Conservation (phyloP, 306 rosid genomes). For the Cicer cuneatum region DNA sequence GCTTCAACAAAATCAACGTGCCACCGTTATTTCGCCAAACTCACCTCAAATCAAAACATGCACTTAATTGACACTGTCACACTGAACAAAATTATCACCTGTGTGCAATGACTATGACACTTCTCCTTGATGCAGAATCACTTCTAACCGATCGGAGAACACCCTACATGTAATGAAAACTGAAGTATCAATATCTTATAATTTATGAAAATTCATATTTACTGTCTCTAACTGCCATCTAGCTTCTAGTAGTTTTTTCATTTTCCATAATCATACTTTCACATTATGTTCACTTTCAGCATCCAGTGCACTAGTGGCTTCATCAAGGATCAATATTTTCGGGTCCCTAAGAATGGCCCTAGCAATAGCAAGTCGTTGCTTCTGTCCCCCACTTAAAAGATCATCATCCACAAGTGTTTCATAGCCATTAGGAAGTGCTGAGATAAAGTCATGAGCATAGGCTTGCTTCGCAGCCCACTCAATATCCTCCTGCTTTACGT, state of each 20-base stretch:
- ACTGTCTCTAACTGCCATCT: conserved; percentile 18
- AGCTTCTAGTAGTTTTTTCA: neutral
- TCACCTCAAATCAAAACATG: too few species aligned
- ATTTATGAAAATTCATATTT: conserved; percentile 19
- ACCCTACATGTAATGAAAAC: conserved; percentile 64
- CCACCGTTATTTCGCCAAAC: too few species aligned
- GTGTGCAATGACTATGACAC: conserved; percentile 89
- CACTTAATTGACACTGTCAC: too few species aligned
- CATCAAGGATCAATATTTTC: conserved; percentile 87
- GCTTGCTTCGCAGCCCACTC: conserved; percentile 99
- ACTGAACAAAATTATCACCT: conserved; percentile 56
- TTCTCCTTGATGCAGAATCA: conserved; percentile 66
- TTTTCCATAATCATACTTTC: conserved; percentile 59
- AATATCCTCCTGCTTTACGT: conserved; percentile 68
- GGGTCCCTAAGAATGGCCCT: conserved; percentile 97
- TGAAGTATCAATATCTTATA: conserved; percentile 38
- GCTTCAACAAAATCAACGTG: too few species aligned
- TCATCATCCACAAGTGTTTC: conserved; percentile 87
- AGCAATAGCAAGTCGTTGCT: conserved; percentile 95
- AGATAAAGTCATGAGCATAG: conserved; percentile 87
- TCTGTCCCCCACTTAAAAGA: conserved; percentile 96
- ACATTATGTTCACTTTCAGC: conserved; percentile 96
- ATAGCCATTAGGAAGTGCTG: conserved; percentile 83
- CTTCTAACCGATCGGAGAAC: conserved; percentile 83
- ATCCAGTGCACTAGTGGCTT: conserved; percentile 96